Evolutionary conservation across 1,139 yeast genomes (phyloP), one percentile per base, ranked within the genome.

Genomic region (Suhomyces maxii): DNA sequence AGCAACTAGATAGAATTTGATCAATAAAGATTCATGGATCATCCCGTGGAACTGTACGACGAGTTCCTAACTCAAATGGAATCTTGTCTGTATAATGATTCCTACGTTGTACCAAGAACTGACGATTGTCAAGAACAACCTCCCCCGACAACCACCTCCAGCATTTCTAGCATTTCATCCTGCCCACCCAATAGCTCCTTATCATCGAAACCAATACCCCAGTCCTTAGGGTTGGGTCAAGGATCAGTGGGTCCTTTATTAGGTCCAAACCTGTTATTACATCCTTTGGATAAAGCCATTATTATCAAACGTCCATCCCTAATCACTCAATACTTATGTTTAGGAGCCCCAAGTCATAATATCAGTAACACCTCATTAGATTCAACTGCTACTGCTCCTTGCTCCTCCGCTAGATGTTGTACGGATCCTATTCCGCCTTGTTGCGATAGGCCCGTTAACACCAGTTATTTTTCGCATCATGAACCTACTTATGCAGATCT

Each of bases 31-130:
- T 36, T 11, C 13, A 46, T 46, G 49, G 38, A 46, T 40, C 26
- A 39, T 33, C 47, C 47, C 28, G 62, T 63, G 36, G 68, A 63
- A 44, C 68, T 63, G 64, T 65, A 66, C 52, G 57, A 61, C 50
- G 69, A 66, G 52, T 69, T 68, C 51, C 56, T 68, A 37, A 63
- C 55, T 43, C 65, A 55, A 41, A 67, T 68, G 61, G 68, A 64
- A 44, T 53, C 63, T n/a, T 46, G 58, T 12, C 61, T 53, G 40
- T 64, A 53, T 48, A 51, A 53, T 41, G 60, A 59, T 47, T 51
- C 53, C 41, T 53, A 44, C 39, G 47, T 45, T 13, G 42, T 44
- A 13, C 26, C 41, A 10, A 39, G 34, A 23, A 37, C 41, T 18
- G 23, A 18, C 23, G 23, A 18, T 18, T 18, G 23, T 18, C 23